Conservation (phyloP, 2,329 filamentous ascomycete genomes). For the Verticillium zaregamsianum region DNA sequence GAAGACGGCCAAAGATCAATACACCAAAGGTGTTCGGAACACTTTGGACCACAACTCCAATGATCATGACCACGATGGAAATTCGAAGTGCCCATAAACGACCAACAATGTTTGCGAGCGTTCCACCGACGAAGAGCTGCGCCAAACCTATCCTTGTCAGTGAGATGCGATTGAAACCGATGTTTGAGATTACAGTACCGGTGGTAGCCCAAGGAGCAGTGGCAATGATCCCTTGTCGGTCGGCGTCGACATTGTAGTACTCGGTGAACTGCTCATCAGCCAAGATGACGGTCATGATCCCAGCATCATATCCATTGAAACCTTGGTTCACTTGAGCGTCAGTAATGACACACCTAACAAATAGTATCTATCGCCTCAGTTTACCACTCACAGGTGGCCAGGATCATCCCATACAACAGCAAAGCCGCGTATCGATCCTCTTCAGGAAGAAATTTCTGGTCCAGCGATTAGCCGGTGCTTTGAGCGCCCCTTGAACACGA, state of each 20-base stretch:
- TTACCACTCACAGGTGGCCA: background rate
- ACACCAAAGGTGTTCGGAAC: constrained; percentile 36
- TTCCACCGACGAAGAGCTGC: constrained; percentile 33
- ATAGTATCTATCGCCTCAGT: background rate
- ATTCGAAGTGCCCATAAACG: constrained; percentile 33
- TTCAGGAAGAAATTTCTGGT: no score
- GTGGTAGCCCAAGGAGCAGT: constrained; percentile 34
- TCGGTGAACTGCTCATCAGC: constrained; percentile 34
- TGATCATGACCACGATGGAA: constrained; percentile 31
- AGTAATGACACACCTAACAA: no score
- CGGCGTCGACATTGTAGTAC: constrained; percentile 31
- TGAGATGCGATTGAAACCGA: no score
- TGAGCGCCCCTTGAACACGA: no score
- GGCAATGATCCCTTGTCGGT: constrained; percentile 30
- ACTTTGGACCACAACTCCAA: constrained; percentile 34
- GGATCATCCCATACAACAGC: background rate
- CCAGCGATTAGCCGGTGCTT: no score
- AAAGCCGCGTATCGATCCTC: no score
- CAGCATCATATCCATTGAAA: constrained; percentile 37
- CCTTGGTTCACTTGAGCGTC: background rate
- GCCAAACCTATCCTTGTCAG: constrained; percentile 20
- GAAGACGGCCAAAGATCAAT: constrained; percentile 32
- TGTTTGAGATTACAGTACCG: background rate
- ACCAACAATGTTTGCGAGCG: constrained; percentile 29
- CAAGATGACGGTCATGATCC: constrained; percentile 38